Conservation (phyloP, 163 green algal species). For the Scenedesmus sp. region DNA sequence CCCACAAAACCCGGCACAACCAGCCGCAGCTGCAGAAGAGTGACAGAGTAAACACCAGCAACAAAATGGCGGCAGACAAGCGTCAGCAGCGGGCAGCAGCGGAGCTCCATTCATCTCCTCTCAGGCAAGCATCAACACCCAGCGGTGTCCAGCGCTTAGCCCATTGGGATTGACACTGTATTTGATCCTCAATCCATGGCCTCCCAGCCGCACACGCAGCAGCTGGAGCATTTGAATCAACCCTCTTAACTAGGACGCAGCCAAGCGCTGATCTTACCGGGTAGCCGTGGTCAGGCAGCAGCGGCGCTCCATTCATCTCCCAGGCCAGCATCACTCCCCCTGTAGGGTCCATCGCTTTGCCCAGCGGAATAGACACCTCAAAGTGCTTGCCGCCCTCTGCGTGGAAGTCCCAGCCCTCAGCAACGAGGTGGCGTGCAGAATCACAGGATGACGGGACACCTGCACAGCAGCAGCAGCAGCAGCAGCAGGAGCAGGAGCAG, state of each 20-base stretch:
- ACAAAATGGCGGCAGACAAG: neutral
- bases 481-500: neutral
- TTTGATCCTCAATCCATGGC: no score
- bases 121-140: no score
- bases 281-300: conserved; percentile 58
- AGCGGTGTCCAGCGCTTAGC: no score
- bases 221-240: no score
- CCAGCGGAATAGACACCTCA: conserved; percentile 51
- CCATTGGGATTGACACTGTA: no score
- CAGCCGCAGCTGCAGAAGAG: conserved; percentile 24
- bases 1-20: conserved; percentile 54
- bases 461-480: neutral
- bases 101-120: no score
- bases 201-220: no score
- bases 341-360: conserved; percentile 46
- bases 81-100: neutral
- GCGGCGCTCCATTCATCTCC: conserved; percentile 57
- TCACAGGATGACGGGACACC: neutral
- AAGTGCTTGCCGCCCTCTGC: conserved; percentile 17
- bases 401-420: conserved; percentile 40
- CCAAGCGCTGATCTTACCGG: conserved; percentile 16
- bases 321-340: conserved; percentile 59
- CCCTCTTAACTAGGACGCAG: neutral
- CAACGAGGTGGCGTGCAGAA: neutral
- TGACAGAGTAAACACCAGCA: neutral